phyloP scores from a whole-genome alignment of 441 rosid species.

The Kokia cookei region DNA sequence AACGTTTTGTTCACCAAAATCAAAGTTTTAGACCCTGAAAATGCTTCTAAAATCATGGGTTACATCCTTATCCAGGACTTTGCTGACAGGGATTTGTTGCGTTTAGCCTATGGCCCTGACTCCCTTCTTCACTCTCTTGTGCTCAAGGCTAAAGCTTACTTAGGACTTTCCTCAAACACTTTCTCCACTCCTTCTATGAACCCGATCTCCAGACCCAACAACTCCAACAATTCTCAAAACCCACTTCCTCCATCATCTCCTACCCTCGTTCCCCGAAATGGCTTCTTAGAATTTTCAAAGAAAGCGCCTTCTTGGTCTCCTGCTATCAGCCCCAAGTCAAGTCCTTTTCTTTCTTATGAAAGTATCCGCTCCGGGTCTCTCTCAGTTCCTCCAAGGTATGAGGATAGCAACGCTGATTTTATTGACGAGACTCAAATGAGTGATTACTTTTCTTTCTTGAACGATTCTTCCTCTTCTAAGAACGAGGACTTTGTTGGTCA shows the following conservation, averaged over 20 bases:
- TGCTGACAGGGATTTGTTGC: conserved; percentile 50
- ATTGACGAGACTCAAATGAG: conserved; percentile 47
- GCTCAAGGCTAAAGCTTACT: conserved; percentile 45
- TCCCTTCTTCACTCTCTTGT: conserved; percentile 45
- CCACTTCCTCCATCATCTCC: conserved; percentile 56
- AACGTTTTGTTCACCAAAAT: conserved; percentile 53
- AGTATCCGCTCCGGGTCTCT: conserved; percentile 36
- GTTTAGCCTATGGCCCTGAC: conserved; percentile 61
- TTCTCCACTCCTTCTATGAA: conserved; percentile 30
- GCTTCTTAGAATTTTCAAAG: conserved; percentile 38
- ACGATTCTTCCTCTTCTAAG: conserved; percentile 41
- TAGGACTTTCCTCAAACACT: conserved; percentile 50
- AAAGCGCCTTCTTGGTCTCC: conserved; percentile 32
- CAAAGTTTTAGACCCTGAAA: conserved; percentile 62
- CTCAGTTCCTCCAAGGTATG: conserved; percentile 21
- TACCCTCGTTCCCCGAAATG: conserved; percentile 26
- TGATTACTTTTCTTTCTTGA: conserved; percentile 66
- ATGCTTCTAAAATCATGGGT: conserved; percentile 83
- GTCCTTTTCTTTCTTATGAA: conserved; percentile 52
- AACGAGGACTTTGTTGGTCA: conserved; percentile 48
- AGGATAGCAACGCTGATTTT: conserved; percentile 35
- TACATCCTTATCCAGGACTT: conserved; percentile 72
- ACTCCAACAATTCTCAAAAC: conserved; percentile 27
- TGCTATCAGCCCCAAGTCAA: conserved; percentile 38
- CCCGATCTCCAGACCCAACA: conserved; percentile 48